Evolutionary conservation across 2,329 filamentous ascomycete species (phyloP).

Genomic region (Pleomassaria siparia): DNA sequence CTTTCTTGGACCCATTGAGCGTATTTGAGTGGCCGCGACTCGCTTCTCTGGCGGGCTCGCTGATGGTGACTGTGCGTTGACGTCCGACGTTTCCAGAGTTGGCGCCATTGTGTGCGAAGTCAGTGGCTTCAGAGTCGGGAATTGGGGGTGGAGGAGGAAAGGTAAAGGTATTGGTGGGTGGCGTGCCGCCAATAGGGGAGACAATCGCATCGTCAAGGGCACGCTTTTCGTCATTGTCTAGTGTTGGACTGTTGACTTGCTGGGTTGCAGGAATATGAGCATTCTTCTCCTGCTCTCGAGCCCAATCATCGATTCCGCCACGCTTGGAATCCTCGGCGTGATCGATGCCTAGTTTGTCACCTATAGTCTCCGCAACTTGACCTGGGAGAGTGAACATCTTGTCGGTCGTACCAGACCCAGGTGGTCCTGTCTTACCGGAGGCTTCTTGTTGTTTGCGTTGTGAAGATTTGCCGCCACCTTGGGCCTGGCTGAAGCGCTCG

Average conservation of each 20-base stretch:
- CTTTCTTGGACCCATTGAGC: slow-evolving; percentile 52
- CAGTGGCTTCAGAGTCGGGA: slow-evolving; percentile 19
- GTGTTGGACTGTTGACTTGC: slow-evolving; percentile 15
- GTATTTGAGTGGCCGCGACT: slow-evolving; percentile 16
- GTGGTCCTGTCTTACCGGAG: slow-evolving; percentile 52
- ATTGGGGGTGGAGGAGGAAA: slow-evolving; percentile 39
- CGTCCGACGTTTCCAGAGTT: slow-evolving; percentile 14
- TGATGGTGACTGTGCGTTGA: slow-evolving; percentile 40
- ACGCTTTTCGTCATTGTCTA: slow-evolving; percentile 36
- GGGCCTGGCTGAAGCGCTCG: slow-evolving; percentile 70
- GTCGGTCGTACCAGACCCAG: slow-evolving; percentile 42
- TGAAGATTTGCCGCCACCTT: slow-evolving; percentile 58
- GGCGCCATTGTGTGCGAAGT: slow-evolving; percentile 13
- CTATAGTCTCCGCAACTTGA: slow-evolving; percentile 32
- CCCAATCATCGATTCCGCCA: slow-evolving; percentile 43
- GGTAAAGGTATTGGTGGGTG: slow-evolving; percentile 26
- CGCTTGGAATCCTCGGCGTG: slow-evolving; percentile 17
- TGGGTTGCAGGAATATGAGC: slow-evolving; percentile 11
- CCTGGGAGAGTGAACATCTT: slow-evolving; percentile 24
- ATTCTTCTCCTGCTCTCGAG: slow-evolving; percentile 40
- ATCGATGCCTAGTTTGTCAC: slow-evolving; percentile 31
- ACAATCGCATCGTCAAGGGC: slow-evolving; percentile 33
- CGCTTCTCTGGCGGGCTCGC: slow-evolving; percentile 25
- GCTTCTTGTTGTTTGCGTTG: slow-evolving; percentile 52
- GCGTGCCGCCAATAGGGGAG: slow-evolving; percentile 26